Evolutionary conservation across 352 stramenopile genomes (phyloP).

Genomic region (Phytophthora rubi): DNA sequence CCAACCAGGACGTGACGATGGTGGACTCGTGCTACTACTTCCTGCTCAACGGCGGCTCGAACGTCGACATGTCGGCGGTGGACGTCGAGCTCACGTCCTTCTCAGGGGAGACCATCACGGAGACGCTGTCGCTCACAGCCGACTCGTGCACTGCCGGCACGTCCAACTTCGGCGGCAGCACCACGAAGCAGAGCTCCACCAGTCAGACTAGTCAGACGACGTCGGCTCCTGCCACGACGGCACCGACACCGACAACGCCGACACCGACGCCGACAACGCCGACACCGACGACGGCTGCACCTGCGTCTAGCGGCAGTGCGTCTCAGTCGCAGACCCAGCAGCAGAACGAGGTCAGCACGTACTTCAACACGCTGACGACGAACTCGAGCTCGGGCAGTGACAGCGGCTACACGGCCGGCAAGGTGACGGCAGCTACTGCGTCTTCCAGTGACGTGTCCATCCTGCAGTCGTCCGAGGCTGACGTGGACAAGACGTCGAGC

Average conservation of each 20-base stretch:
- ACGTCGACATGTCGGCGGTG: conserved; percentile 45
- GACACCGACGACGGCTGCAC: conserved; percentile 4
- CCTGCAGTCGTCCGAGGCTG: conserved; percentile 37
- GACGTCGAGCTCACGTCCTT: conserved; percentile 62
- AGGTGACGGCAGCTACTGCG: conserved; percentile 22
- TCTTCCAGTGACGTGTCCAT: conserved; percentile 36
- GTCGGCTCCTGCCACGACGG: conserved; percentile 7
- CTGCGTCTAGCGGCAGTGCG: conserved; percentile 10
- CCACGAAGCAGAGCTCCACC: conserved; percentile 14
- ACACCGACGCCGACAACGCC: conserved; percentile 3
- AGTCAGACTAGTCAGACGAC: conserved; percentile 18
- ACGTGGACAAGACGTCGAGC: conserved; percentile 30
- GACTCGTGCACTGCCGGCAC: conserved; percentile 53
- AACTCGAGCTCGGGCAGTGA: conserved; percentile 12
- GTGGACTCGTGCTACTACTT: conserved; percentile 77
- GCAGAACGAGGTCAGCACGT: conserved; percentile 23
- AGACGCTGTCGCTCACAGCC: conserved; percentile 52
- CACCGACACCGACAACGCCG: conserved; percentile 5
- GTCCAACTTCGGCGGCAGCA: conserved; percentile 31
- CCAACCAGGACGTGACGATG: conserved; percentile 57
- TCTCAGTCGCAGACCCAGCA: conserved; percentile 14
- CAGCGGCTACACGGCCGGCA: conserved; percentile 26
- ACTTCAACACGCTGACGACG: conserved; percentile 24
- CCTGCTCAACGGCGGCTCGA: conserved; percentile 43
- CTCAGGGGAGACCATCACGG: conserved; percentile 55